These are phyloP conservation scores for Rasamsonia emersonii DNA, from an alignment of 2,329 filamentous ascomycete species.

Conservation along the genomic window DNA sequence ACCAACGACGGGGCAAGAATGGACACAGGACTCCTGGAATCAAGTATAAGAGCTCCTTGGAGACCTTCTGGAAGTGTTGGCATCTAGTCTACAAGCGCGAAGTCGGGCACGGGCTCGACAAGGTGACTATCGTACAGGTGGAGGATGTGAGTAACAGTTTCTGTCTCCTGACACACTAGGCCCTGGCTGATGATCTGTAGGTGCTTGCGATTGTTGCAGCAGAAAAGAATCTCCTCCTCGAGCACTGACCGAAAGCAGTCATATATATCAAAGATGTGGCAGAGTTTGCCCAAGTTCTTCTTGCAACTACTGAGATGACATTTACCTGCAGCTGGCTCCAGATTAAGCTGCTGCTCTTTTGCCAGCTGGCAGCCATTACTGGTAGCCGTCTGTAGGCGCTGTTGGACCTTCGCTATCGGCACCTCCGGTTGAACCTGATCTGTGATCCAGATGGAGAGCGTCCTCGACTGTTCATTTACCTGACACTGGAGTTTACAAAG, in stretches of 20 bases:
- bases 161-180: not conserved
- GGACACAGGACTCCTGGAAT: not conserved
- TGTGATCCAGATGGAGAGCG: conserved; percentile 9
- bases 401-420: conserved; percentile 12
- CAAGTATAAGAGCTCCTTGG: conserved; percentile 4
- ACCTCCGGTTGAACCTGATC: conserved; percentile 14
- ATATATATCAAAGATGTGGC: conserved; percentile 26
- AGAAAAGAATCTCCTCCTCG: conserved; percentile 17
- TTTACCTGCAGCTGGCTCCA: conserved; percentile 20
- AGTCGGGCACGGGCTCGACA: conserved; percentile 6
- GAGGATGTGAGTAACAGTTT: conserved; percentile 1
- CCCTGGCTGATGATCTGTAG: conserved; percentile 13
- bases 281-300: conserved; percentile 21
- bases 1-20: conserved; percentile 5
- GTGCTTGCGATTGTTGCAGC: conserved; percentile 17
- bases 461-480: conserved; percentile 11
- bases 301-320: conserved; percentile 22
- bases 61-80: conserved; percentile 7
- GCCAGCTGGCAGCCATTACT: conserved; percentile 14
- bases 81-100: conserved; percentile 16
- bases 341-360: conserved; percentile 17
- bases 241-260: conserved; percentile 15
- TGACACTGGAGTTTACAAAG: conserved; percentile 12
- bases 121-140: conserved; percentile 3
- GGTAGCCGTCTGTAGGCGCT: conserved; percentile 10